A percentile compares a stretch with the other conserved stretches of the same genome.
Conservation (phyloP, 257 asterid genomes). For the Forsythia suspensa region DNA sequence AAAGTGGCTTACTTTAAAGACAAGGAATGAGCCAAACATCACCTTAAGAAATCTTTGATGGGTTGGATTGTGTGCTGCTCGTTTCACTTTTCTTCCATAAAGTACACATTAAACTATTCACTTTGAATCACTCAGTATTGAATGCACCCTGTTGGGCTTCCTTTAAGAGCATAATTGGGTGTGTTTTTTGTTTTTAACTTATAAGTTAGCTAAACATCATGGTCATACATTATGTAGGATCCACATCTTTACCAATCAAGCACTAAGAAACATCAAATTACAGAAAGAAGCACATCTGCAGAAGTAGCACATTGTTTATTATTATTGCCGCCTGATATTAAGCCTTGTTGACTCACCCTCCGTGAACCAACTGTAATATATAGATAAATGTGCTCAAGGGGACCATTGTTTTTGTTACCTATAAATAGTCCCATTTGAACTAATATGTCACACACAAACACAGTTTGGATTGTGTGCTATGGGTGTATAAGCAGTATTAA, state of each 20-base stretch:
- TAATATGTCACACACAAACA: constrained; percentile 7
- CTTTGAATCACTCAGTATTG: constrained; percentile 34
- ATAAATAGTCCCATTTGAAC: constrained; percentile 37
- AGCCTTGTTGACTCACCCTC: not conserved
- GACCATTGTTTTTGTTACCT: constrained; percentile 1
- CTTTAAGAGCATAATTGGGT: not conserved
- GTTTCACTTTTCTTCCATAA: not conserved
- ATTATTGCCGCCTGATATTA: not conserved
- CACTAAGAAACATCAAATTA: constrained; percentile 14
- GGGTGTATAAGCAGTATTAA: constrained; percentile 8
- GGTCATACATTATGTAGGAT: too few species aligned
- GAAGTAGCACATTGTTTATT: too few species aligned
- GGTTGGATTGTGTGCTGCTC: too few species aligned
- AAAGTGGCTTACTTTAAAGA: constrained; percentile 49
- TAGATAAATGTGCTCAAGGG: not conserved
- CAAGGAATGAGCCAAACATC: not conserved
- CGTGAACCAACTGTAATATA: not conserved
- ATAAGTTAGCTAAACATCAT: too few species aligned
- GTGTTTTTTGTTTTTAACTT: too few species aligned
- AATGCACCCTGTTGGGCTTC: constrained; percentile 18
- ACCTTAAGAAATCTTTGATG: too few species aligned
- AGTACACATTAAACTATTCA: constrained; percentile 22
- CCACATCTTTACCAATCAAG: too few species aligned
- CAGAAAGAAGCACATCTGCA: too few species aligned
- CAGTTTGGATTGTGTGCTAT: constrained; percentile 10